These are phyloP conservation scores for Rhodamnia rubescens DNA, from an alignment of 345 rosid species.

Conservation along the genomic window DNA sequence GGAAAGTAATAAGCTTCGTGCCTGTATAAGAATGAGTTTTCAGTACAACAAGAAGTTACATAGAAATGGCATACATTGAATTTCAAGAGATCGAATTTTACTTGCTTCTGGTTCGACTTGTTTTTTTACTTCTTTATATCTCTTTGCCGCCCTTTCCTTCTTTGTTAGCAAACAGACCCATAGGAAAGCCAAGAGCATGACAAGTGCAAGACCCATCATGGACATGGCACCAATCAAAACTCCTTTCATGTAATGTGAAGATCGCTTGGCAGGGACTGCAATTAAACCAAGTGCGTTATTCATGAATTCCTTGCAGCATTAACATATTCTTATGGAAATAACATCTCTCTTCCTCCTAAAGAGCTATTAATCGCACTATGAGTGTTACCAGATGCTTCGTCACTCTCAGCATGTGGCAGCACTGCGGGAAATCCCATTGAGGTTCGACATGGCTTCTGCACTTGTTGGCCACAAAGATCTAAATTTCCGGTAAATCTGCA, in stretches of 20 bases:
- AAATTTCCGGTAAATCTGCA: slow-evolving; percentile 68
- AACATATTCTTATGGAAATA: neutral
- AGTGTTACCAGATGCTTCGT: slow-evolving; percentile 61
- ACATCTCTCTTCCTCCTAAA: neutral
- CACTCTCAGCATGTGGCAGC: slow-evolving; percentile 84
- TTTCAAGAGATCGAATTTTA: slow-evolving; percentile 10
- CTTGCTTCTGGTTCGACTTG: slow-evolving; percentile 63
- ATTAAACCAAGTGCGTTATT: neutral
- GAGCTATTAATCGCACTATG: neutral
- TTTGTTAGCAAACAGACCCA: slow-evolving; percentile 73
- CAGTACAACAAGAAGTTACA: neutral
- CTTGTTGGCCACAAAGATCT: slow-evolving; percentile 88
- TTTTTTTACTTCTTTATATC: slow-evolving; percentile 84
- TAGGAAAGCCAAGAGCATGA: slow-evolving; percentile 55
- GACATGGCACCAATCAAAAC: slow-evolving; percentile 75
- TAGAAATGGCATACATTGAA: neutral
- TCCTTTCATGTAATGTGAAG: slow-evolving; percentile 88
- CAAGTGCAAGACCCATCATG: slow-evolving; percentile 57
- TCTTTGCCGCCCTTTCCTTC: slow-evolving; percentile 83
- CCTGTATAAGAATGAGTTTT: slow-evolving; percentile 17
- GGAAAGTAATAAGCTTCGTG: slow-evolving; percentile 85
- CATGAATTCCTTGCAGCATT: neutral
- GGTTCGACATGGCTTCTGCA: slow-evolving; percentile 82
- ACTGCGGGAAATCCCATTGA: slow-evolving; percentile 96
- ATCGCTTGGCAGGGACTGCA: slow-evolving; percentile 55